Conservation (phyloP, 2,329 filamentous ascomycete genomes). For the Penicillium sp. region DNA sequence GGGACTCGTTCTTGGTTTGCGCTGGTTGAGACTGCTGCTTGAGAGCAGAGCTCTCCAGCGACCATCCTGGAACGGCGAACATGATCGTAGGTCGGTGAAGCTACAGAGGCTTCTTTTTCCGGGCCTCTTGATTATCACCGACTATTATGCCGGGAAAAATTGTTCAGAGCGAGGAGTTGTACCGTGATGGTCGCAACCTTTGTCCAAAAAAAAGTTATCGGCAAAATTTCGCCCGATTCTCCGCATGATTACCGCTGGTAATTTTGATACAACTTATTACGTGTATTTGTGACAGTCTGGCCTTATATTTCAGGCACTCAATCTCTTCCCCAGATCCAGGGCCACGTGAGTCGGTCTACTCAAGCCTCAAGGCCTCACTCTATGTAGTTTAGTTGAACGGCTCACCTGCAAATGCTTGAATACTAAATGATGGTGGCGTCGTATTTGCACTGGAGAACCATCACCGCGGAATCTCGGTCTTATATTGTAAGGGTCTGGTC, state of each 20-base stretch:
- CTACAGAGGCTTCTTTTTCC: neutral
- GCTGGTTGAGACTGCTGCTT: conserved; percentile 71
- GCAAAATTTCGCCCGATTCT: conserved; percentile 19
- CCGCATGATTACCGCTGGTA: conserved; percentile 18
- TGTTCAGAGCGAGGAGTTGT: conserved; percentile 2
- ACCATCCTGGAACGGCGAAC: conserved; percentile 96
- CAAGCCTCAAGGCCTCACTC: neutral
- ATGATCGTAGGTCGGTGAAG: conserved; percentile 49
- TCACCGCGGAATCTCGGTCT: neutral
- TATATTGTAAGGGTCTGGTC: neutral
- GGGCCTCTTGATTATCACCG: neutral
- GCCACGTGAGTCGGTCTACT: neutral
- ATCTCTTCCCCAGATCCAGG: neutral
- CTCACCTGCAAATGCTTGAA: neutral
- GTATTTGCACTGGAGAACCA: neutral
- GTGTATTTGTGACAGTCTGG: neutral
- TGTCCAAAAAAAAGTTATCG: conserved; percentile 20
- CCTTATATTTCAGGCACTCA: neutral
- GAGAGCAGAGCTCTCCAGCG: conserved; percentile 72
- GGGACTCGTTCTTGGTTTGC: conserved; percentile 66
- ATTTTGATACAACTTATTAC: conserved; percentile 16
- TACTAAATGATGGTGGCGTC: neutral
- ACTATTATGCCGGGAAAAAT: neutral
- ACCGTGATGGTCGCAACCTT: neutral
- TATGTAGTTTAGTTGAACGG: neutral